Evolutionary conservation across 2,329 filamentous ascomycete genomes (phyloP), one percentile per base, ranked within the genome.

Genomic region (Rhynchosporium graminicola): DNA sequence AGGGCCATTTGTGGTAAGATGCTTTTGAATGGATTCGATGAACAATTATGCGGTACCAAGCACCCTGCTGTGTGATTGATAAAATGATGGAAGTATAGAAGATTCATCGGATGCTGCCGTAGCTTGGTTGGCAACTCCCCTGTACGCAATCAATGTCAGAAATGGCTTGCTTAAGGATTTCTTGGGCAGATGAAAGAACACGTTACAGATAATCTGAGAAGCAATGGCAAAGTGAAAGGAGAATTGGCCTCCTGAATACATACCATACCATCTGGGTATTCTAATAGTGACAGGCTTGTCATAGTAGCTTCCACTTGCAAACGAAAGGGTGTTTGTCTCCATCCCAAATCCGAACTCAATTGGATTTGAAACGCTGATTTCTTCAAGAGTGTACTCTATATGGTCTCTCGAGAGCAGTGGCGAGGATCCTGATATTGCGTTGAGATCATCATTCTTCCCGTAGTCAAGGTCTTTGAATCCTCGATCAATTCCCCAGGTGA

Each of bases 61-160:
- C 79, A 86, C 63, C 85, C 84, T 7, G 90, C 90, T 3, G 91
- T 95, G 74, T 95, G 89, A 69, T 93, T 91, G 63, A 95, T 80
- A 71, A 95, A 86, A 70, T 86, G 83, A 67, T 84, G 81, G 79
- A 69, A 54, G 63, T 45, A 51, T 45, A 95, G 80, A 65, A 95
- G 75, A 70, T 95, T 94, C 84, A 94, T 94, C 0, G 86, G 88
- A 69, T 91, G 93, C 43, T 88, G 83, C 48, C 83, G 76, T 36
- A 92, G 77, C 74, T 79, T 80, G 10, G 70, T 65, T 4, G 81
- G 81, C 47, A 84, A 73, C 3, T 80, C 79, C 58, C 81, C 33
- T 36, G 33, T 36, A 36, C 33, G 33, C 33, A 10, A 36, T 36
- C 6, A 5, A 36, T 36, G 33, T 36, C 9, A 36, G 33, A 5